phyloP scores from a whole-genome alignment of 2,329 filamentous ascomycete species.

The Monosporascus sp. region DNA sequence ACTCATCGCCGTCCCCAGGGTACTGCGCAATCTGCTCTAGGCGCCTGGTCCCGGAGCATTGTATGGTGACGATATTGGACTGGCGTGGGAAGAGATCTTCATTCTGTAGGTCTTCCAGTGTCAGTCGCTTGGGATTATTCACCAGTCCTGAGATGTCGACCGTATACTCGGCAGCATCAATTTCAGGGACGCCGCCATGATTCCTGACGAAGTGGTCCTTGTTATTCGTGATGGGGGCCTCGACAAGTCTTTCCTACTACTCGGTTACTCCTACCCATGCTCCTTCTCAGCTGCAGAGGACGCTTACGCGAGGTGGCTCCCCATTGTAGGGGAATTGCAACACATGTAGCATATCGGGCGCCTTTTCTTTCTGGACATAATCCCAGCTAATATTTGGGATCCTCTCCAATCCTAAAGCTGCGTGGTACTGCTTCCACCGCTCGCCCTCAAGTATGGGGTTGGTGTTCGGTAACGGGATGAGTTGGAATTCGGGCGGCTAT shows the following conservation, averaged over 20 bases:
- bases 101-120: constrained; percentile 54
- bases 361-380: constrained; percentile 50
- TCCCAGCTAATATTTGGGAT: constrained; percentile 55
- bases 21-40: constrained; percentile 64
- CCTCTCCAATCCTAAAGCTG: constrained; percentile 40
- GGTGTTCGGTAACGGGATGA: constrained; percentile 47
- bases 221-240: constrained; percentile 54
- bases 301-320: constrained; percentile 43
- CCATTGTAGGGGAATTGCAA: constrained; percentile 61
- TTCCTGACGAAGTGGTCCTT: constrained; percentile 59
- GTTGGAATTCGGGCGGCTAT: constrained; percentile 48
- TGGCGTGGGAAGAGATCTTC: constrained; percentile 55
- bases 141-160: constrained; percentile 57
- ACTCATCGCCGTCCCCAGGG: constrained; percentile 61
- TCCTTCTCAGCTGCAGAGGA: neutral
- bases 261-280: neutral
- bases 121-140: constrained; percentile 49
- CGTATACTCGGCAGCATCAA: constrained; percentile 49
- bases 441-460: constrained; percentile 53
- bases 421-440: constrained; percentile 54
- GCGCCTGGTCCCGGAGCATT: constrained; percentile 64
- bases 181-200: constrained; percentile 64
- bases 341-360: constrained; percentile 55
- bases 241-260: constrained; percentile 43
- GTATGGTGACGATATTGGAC: constrained; percentile 54